Evolutionary conservation across 2,329 filamentous ascomycete genomes (phyloP).

Genomic region (Elsinoe ampelina): DNA sequence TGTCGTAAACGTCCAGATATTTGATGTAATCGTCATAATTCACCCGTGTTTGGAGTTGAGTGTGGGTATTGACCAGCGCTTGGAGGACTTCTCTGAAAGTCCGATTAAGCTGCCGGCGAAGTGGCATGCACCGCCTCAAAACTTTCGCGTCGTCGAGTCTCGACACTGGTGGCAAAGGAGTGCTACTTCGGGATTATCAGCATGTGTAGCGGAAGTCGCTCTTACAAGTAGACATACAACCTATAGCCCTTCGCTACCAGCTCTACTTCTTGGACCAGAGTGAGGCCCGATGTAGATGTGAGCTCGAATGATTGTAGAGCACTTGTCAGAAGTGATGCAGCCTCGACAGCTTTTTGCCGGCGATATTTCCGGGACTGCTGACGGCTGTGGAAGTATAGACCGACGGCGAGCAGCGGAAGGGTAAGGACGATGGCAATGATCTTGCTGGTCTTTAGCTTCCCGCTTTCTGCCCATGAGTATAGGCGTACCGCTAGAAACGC

Average conservation of each 20-base stretch:
- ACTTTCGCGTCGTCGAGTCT: constrained; percentile 69
- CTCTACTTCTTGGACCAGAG: constrained; percentile 89
- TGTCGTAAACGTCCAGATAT: constrained; percentile 65
- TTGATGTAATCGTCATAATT: constrained; percentile 78
- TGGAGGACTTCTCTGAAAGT: constrained; percentile 62
- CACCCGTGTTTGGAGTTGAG: constrained; percentile 60
- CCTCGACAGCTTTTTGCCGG: constrained; percentile 61
- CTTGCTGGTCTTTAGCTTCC: constrained; percentile 49
- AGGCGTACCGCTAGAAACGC: constrained; percentile 58
- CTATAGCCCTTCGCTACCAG: constrained; percentile 84
- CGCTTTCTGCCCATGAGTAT: constrained; percentile 56
- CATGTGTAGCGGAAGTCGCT: constrained; percentile 15
- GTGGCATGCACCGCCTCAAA: constrained; percentile 64
- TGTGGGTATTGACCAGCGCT: constrained; percentile 61
- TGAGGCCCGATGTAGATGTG: constrained; percentile 63
- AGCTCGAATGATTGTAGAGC: constrained; percentile 75
- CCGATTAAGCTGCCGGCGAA: constrained; percentile 66
- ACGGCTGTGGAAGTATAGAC: constrained; percentile 63
- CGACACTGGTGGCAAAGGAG: constrained; percentile 82
- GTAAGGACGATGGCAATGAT: constrained; percentile 39
- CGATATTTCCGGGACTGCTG: constrained; percentile 76
- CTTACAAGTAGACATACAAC: constrained; percentile 48
- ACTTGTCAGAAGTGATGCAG: constrained; percentile 58
- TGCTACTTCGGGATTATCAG: constrained; percentile 51
- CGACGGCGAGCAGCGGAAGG: constrained; percentile 43